Evolutionary conservation across 768 basidiomycete species (phyloP).

Genomic region (Lyophyllum shimeji): DNA sequence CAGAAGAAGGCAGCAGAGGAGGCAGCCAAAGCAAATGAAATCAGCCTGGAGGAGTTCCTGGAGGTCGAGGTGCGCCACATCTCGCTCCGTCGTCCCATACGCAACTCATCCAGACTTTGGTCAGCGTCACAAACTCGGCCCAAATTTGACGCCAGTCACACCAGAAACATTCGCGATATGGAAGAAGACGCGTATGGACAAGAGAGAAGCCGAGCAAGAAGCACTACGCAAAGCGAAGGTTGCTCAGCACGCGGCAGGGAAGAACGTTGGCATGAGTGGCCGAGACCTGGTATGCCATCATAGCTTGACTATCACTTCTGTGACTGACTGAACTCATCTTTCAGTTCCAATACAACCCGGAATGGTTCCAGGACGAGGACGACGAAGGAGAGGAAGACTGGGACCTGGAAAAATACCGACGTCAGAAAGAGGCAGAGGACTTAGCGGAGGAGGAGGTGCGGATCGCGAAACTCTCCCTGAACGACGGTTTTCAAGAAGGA

Average conservation of each 20-base stretch:
- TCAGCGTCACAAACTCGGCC: constrained; percentile 91
- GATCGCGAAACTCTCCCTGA: constrained; percentile 44
- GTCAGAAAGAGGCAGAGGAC: constrained; percentile 62
- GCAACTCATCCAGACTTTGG: background rate
- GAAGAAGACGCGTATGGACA: constrained; percentile 95
- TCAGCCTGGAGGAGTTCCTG: constrained; percentile 94
- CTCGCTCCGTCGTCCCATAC: background rate
- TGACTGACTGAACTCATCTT: constrained; percentile 7
- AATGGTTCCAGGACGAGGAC: constrained; percentile 86
- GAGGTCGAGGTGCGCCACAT: constrained; percentile 81
- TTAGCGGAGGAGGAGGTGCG: constrained; percentile 50
- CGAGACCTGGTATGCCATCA: constrained; percentile 75
- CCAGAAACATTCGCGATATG: constrained; percentile 88
- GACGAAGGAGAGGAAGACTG: constrained; percentile 54
- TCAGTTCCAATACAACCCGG: constrained; percentile 94
- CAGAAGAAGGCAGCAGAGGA: constrained; percentile 92
- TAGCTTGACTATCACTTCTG: constrained; percentile 6
- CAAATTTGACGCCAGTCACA: constrained; percentile 91
- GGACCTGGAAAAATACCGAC: constrained; percentile 62
- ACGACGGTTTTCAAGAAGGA: constrained; percentile 28
- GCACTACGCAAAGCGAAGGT: constrained; percentile 82
- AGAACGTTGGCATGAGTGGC: constrained; percentile 91
- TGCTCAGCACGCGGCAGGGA: constrained; percentile 78
- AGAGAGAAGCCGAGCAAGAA: constrained; percentile 90
- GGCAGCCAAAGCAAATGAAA: constrained; percentile 83